phyloP scores from a whole-genome alignment of 208 protist species.

The Trypanosoma caninum region DNA sequence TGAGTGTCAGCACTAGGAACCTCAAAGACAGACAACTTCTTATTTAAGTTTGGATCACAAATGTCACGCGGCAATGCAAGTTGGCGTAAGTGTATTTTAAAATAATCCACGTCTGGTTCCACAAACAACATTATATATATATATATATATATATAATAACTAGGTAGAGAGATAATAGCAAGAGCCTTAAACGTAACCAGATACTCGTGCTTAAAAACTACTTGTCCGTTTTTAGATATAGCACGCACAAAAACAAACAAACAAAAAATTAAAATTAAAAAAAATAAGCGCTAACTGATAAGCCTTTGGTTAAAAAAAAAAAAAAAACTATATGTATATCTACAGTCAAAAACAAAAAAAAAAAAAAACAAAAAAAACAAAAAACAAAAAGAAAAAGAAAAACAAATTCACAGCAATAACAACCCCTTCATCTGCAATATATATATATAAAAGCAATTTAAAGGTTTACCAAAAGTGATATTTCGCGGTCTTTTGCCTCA shows the following conservation, averaged over 20 bases:
- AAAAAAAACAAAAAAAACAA: neutral
- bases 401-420: slow-evolving; percentile 4
- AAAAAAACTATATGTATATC: too few relatives aligned
- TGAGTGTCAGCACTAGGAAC: neutral
- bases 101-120: slow-evolving; percentile 68
- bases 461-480: too few relatives aligned
- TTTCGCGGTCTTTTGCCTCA: too few relatives aligned
- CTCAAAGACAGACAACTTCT: neutral
- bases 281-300: too few relatives aligned
- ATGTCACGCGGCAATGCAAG: slow-evolving; percentile 38
- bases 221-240: too few relatives aligned
- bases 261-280: too few relatives aligned
- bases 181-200: too few relatives aligned
- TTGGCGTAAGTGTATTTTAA: slow-evolving; percentile 45
- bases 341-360: too few relatives aligned
- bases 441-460: too few relatives aligned
- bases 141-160: neutral
- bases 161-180: neutral
- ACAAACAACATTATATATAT: slow-evolving; percentile 46
- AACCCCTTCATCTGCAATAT: neutral
- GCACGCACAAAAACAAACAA: too few relatives aligned
- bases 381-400: slow-evolving; percentile 8
- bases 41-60: neutral
- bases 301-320: too few relatives aligned
- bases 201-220: too few relatives aligned